phyloP scores from a whole-genome alignment of 2,329 filamentous ascomycete species.

The Colletotrichum filicis region DNA sequence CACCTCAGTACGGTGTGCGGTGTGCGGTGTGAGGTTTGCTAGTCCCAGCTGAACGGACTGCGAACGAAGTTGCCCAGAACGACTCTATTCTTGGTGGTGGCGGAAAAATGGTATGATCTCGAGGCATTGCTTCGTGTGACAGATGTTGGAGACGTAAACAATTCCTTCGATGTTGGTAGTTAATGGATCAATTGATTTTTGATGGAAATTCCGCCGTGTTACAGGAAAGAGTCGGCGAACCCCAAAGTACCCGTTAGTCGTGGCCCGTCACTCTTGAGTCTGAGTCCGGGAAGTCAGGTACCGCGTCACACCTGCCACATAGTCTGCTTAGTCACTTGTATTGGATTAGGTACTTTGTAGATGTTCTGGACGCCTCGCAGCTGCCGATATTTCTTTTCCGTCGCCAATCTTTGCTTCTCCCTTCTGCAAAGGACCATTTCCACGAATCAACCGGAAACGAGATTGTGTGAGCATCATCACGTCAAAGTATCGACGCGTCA shows the following conservation, averaged over 20 bases:
- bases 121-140: neutral
- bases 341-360: neutral
- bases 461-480: neutral
- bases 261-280: neutral
- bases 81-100: neutral
- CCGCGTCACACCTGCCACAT: no score
- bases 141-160: neutral
- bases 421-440: neutral
- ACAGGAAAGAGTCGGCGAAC: constrained; percentile 14
- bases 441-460: neutral
- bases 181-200: neutral
- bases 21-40: constrained; percentile 3
- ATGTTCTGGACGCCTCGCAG: neutral
- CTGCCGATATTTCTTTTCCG: neutral
- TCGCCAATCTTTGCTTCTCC: neutral
- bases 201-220: no score
- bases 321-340: neutral
- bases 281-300: no score
- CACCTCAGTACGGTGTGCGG: constrained; percentile 6
- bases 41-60: constrained; percentile 8
- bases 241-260: no score
- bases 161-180: neutral
- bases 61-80: constrained; percentile 7
- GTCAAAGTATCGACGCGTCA: neutral
- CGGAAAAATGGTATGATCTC: neutral